Evolutionary conservation across 2,329 filamentous ascomycete genomes (phyloP), one percentile per base, ranked within the genome.

Genomic region (Venturia aucupariae): DNA sequence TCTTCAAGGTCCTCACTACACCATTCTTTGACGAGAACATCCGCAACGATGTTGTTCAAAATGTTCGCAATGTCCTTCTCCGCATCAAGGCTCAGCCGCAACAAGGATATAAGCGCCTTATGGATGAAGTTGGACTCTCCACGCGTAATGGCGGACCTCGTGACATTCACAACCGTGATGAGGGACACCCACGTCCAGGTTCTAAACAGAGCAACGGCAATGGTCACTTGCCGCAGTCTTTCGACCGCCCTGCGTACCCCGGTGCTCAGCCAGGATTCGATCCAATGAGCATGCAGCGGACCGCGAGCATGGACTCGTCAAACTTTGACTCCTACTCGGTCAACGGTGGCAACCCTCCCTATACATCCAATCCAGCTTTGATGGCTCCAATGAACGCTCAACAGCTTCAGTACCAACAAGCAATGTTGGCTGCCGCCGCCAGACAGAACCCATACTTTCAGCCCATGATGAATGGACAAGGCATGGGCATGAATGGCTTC

Each of bases 1-100:
- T 99, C 71, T 99, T 97, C 84, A 99, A 99, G 81, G 92, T 97
- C 41, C 82, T 99, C 64, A 97, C 94, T 0, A 97, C 92, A 8
- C 94, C 94, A 0, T 97, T 97, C 83, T 92, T 97, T 68, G 94
- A 99, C 69, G 94, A 99, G 74, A 86, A 81, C 62, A 92, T 97
- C 73, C 89, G 94, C 60, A 81, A 83, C 57, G 90, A 97, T 71
- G 92, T 97, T 27, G 86, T 96, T 5, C 91, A 96, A 71, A 97
- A 92, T 65, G 90, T 99, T 62, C 91, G 93, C 72, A 90, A 86
- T 70, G 92, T 97, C 46, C 82, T 99, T 41, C 78, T 93, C 41
- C 89, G 89, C 71, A 88, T 97, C 76, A 97, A 97, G 79, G 93
- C 92, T 6, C 90, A 96, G 71, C 91, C 94, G 19, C 89, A 88